Base-by-base conservation (phyloP, 78 protist species). In the Creolimax fragrantissima region DNA sequence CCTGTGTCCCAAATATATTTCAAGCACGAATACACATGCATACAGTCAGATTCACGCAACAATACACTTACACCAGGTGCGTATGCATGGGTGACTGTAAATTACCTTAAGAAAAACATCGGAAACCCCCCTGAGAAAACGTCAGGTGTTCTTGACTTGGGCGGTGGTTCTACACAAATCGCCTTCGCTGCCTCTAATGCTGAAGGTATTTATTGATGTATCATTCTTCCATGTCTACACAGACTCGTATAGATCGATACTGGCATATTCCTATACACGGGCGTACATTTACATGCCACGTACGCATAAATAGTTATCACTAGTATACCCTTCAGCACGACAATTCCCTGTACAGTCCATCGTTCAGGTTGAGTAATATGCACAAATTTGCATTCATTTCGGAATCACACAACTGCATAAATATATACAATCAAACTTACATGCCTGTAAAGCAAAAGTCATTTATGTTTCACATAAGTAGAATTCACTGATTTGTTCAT, bases 141-240 rank as follows among this genome's bases (percentile, higher is more conserved):
- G 74, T 2, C 83, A n/a, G 95, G 92, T 41, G 93, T 90, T n/a
- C 91, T 94, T 2, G 95, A 94, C 90, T 86, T 94, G 35, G 95
- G 95, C 39, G 95, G 95, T 24, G 93, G 90, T 6, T 94, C 95
- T 24, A 89, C 93, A 0, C 95, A 89, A 84, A 43, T 89, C 74
- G 86, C 86, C 6, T 83, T 83, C 35, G 86, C 86, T 11, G 86
- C 35, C 42, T 39, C 86, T 24, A 41, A 6, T 1, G 86, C 35
- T 36, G 86, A 83, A 24, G 7, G 86, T 83, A 83, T 5, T 6
- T 11, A 24, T 11, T 35, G 5, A 35, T 6, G 7, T 32, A 39
- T 0, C 6, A 24, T 83, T 6, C 6, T 35, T 24, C 5, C 6
- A 24, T 83, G 35, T 11, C 44, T 83, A 83, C 86, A 11, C 37